Percentiles rank a stretch among this genome's conserved stretches.
phyloP scores from a whole-genome alignment of 352 stramenopile species.

The Phytophthora sp. region DNA sequence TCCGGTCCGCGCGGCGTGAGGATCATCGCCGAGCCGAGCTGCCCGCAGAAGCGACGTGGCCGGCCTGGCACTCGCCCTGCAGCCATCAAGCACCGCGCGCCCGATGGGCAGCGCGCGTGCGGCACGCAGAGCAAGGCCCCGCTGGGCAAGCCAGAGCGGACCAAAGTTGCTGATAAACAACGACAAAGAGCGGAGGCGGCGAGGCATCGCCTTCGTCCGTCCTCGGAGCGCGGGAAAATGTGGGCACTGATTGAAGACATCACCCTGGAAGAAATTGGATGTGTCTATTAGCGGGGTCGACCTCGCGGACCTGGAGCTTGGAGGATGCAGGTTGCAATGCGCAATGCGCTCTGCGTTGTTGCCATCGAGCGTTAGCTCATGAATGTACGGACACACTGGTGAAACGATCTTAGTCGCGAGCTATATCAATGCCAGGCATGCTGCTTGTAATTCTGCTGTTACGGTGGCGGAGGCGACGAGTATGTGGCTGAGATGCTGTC shows the following conservation, averaged over 20 bases:
- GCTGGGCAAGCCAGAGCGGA: conserved; percentile 19
- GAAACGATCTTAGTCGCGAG: conserved; percentile 4
- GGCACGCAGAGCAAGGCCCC: neutral
- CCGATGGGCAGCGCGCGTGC: conserved; percentile 20
- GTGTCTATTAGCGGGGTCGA: too few relatives aligned
- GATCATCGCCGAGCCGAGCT: too few relatives aligned
- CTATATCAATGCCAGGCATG: neutral
- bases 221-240: conserved; percentile 2
- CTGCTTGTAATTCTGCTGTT: conserved; percentile 6
- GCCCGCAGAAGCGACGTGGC: conserved; percentile 6
- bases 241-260: conserved; percentile 3
- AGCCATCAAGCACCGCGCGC: conserved; percentile 15
- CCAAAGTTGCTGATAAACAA: conserved; percentile 21
- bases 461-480: neutral
- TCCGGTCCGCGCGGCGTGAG: neutral
- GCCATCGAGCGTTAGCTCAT: neutral
- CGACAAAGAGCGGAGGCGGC: too few relatives aligned
- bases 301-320: too few relatives aligned
- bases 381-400: neutral
- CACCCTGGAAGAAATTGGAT: conserved; percentile 11
- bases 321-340: too few relatives aligned
- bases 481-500: conserved; percentile 3
- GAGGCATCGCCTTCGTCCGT: too few relatives aligned
- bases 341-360: too few relatives aligned
- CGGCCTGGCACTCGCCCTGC: conserved; percentile 15